Base-by-base conservation (phyloP, 75 land plant species). In the Cunninghamia lanceolata region DNA sequence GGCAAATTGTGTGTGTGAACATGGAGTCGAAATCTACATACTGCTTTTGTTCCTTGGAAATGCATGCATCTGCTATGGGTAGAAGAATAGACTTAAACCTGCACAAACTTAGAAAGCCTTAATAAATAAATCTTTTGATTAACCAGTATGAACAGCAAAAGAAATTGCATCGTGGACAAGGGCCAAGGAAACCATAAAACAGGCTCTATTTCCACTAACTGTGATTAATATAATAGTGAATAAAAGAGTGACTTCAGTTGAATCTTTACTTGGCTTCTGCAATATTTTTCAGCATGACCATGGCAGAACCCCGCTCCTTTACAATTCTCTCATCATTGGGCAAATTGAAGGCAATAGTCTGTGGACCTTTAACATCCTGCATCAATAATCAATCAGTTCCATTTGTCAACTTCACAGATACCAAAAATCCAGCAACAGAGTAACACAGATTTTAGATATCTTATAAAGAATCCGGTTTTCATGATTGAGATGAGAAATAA, bases 341-440 rank as follows among this genome's bases (percentile, higher is more conserved):
- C 45, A 98, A 89, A 89, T 98, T 98, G 90, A 98, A 98, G 63
- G 97, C 99, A 88, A 96, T 91, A 85, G 99, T 96, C 88, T 98
- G 99, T 34, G 99, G 99, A 79, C 99, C 99, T 88, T 93, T 94
- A 14, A 98, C 99, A 94, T 98, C 99, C 99, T 97, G 91, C 54
- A 8, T 84, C 21, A 32, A 79, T 21, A 84, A 25, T 73, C 32
- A 34, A 34, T 73, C 36, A 73, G 75, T 73, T 34, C 34, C n/a
- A 14, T 63, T 15, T 13, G 15, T 73, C 75, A 13, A 73, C 36
- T 73, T 73, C 75, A 73, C 4, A 73, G n/a, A 13, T 34, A 10
- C 36, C 36, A 8, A 73, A 73, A 10, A 73, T 73, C 13, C 38
- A 34, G 38, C 15, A 32, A 1, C 34, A 73, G 3, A 73, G 38